Evolutionary conservation across 495 filamentous ascomycete species (phyloP), one percentile per base, ranked within the genome.

Genomic region (Cladorrhinum samala): DNA sequence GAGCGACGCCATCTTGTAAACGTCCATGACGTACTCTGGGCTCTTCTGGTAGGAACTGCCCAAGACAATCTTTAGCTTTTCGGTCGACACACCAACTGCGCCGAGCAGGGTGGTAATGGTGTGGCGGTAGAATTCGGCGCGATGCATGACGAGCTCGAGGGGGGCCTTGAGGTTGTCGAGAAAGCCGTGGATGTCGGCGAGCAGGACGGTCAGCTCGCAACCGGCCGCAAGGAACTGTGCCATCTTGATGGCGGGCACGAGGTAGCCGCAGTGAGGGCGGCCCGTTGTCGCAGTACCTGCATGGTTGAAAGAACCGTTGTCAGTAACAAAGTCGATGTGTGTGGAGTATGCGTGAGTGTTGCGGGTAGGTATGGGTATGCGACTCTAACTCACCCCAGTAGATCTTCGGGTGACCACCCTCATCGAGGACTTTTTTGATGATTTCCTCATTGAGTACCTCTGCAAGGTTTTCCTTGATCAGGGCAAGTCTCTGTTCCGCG

Each of bases 361-460:
- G n/a, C n/a, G n/a, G 27, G 27, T 11, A 33, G 27, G 11, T 33
- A 6, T 6, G 5, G 27, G 6, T 33, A 33, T 33, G 27, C 27
- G 36, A 18, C 37, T 20, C 47, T 7, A 13, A 59, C 65, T 33
- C 68, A 83, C 87, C 91, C 89, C 88, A 95, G 80, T 96, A 96
- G 62, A 95, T 79, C 41, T 77, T 78, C 14, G 86, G 78, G 21
- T 83, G 79, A 9, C 83, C 74, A n/a, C 85, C 80, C 65, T 93
- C 77, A 9, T 82, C 81, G 46, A 96, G 70, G 48, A 85, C 74
- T 52, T 80, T 73, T 64, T 93, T 85, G 53, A 97, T 86, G 46
- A 96, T 83, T 61, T 96, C 89, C 19, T 81, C 82, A 58, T 91
- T 90, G 44, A 98, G 79, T 30, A 92, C 71, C 75, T 98, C 93